Conservation (phyloP, 352 stramenopile species). For the Pythium pyrilobum region DNA sequence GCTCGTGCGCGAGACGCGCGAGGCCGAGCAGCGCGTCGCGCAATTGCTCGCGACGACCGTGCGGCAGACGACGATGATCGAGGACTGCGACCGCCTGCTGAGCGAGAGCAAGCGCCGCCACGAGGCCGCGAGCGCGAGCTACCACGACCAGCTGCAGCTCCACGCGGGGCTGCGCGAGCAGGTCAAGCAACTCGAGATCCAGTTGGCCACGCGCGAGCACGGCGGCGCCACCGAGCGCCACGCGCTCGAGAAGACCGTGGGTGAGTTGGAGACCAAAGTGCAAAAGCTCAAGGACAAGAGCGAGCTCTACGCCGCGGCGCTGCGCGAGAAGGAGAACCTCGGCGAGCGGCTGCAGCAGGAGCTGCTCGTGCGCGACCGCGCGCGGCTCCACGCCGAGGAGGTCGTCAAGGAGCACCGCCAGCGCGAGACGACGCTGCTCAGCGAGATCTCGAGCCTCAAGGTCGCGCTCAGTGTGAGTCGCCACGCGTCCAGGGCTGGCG, state of each 20-base stretch:
- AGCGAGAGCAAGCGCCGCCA: constrained; percentile 38
- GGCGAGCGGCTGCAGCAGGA: constrained; percentile 40
- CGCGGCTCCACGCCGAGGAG: constrained; percentile 38
- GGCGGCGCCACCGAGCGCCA: constrained; percentile 15
- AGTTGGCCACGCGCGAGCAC: constrained; percentile 23
- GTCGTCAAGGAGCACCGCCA: constrained; percentile 48
- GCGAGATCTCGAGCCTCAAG: constrained; percentile 48
- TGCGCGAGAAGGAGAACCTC: constrained; percentile 46
- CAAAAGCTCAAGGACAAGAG: constrained; percentile 32
- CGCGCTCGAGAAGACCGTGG: constrained; percentile 23
- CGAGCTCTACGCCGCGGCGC: constrained; percentile 28
- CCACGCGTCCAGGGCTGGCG: neutral
- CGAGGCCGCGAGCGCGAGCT: constrained; percentile 25
- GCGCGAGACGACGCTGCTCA: constrained; percentile 45
- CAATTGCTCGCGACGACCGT: constrained; percentile 54
- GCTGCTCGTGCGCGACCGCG: constrained; percentile 28
- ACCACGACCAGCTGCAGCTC: constrained; percentile 39
- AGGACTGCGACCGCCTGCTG: constrained; percentile 63
- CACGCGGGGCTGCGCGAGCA: constrained; percentile 26
- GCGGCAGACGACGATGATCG: constrained; percentile 63
- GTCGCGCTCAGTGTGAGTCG: constrained; percentile 34
- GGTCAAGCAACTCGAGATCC: constrained; percentile 30
- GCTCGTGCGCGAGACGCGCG: constrained; percentile 20
- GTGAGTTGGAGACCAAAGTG: constrained; percentile 36
- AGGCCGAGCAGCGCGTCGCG: constrained; percentile 40